A percentile compares a stretch with the other conserved stretches of the same genome.
Evolutionary conservation across 768 basidiomycete species (phyloP).

Genomic region (Holtermanniella nyarrowii): DNA sequence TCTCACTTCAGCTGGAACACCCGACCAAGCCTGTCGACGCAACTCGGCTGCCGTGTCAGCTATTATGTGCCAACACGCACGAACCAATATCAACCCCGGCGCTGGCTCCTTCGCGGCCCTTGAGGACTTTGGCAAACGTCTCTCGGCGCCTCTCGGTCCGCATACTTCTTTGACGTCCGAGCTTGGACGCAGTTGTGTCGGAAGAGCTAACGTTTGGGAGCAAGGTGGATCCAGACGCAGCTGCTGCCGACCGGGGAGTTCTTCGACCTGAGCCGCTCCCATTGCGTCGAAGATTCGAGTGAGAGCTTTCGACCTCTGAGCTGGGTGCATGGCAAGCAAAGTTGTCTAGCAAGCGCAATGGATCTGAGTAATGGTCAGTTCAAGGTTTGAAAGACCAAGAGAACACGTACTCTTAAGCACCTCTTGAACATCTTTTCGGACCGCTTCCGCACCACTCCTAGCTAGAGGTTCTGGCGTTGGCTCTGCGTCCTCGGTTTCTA

Average conservation of each 20-base stretch:
- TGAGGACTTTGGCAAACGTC: constrained; percentile 32
- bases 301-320: not conserved
- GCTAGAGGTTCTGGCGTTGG: not conserved
- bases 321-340: not conserved
- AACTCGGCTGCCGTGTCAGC: constrained; percentile 53
- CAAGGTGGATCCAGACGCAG: not conserved
- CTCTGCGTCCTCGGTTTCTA: not conserved
- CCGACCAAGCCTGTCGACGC: constrained; percentile 87
- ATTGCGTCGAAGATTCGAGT: no score
- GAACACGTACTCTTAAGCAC: not conserved
- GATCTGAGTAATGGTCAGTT: not conserved
- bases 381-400: no score
- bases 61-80: constrained; percentile 26
- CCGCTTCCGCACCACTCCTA: not conserved
- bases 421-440: not conserved
- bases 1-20: constrained; percentile 75
- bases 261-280: no score
- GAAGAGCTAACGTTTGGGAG: not conserved
- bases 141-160: constrained; percentile 36
- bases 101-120: constrained; percentile 39
- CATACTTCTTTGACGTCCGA: constrained; percentile 27
- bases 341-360: not conserved
- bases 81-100: constrained; percentile 57
- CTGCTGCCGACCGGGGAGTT: no score
- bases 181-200: not conserved